Conservation (phyloP, 2,329 filamentous ascomycete species). For the Lasiodiplodia citricola region DNA sequence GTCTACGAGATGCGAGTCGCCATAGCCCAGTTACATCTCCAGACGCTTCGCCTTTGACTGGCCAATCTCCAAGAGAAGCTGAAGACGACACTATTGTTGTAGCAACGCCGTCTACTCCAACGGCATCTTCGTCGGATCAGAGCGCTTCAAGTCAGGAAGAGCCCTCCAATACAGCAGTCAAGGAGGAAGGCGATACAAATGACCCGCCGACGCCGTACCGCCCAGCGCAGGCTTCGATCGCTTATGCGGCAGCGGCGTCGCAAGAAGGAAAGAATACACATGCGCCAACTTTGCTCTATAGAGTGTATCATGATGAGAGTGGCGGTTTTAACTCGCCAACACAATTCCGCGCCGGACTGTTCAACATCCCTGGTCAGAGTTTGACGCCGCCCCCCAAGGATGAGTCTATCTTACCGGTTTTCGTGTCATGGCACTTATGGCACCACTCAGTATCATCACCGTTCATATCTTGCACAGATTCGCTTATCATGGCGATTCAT, state of each 20-base stretch:
- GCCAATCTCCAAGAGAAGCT: neutral
- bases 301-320: neutral
- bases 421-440: neutral
- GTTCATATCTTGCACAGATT: conserved; percentile 5
- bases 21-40: neutral
- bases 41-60: neutral
- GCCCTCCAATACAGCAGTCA: neutral
- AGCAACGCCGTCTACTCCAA: neutral
- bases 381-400: too few species aligned
- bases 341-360: neutral
- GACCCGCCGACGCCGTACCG: neutral
- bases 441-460: neutral
- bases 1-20: neutral
- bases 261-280: neutral
- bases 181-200: neutral
- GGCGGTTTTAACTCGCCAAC: neutral
- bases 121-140: neutral
- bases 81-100: neutral
- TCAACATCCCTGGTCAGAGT: neutral
- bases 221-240: neutral
- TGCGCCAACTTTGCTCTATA: neutral
- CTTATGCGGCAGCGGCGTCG: neutral
- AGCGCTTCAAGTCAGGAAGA: neutral
- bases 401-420: neutral
- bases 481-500: neutral